Evolutionary conservation across 2,329 filamentous ascomycete species (phyloP).

Genomic region (Byssothecium circinans): DNA sequence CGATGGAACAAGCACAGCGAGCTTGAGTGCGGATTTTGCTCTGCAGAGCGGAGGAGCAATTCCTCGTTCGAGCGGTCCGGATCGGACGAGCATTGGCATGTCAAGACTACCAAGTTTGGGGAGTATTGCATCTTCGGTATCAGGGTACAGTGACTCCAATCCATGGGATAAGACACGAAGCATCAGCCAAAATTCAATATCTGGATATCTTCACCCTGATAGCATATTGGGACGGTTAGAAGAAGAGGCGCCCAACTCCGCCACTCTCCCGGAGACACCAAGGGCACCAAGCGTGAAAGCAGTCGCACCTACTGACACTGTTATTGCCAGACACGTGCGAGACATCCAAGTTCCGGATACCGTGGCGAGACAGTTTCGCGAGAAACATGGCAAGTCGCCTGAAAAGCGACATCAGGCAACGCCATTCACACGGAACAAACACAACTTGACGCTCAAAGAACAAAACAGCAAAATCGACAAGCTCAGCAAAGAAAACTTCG

Average conservation of each 20-base stretch:
- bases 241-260: slow-evolving; percentile 57
- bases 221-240: slow-evolving; percentile 59
- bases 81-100: slow-evolving; percentile 57
- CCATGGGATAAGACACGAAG: slow-evolving; percentile 47
- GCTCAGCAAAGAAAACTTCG: slow-evolving; percentile 96
- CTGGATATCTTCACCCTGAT: slow-evolving; percentile 42
- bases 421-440: slow-evolving; percentile 44
- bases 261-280: slow-evolving; percentile 68
- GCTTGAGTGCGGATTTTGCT: slow-evolving; percentile 76
- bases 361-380: slow-evolving; percentile 81
- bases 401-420: slow-evolving; percentile 56
- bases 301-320: slow-evolving; percentile 78
- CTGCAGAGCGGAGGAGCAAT: slow-evolving; percentile 78
- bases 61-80: slow-evolving; percentile 47
- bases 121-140: slow-evolving; percentile 79
- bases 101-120: slow-evolving; percentile 82
- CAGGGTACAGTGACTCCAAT: slow-evolving; percentile 53
- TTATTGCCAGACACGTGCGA: slow-evolving; percentile 83
- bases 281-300: slow-evolving; percentile 55
- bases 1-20: slow-evolving; percentile 72
- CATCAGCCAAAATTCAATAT: slow-evolving; percentile 42
- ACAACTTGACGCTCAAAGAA: slow-evolving; percentile 81
- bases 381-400: slow-evolving; percentile 66
- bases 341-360: slow-evolving; percentile 91
- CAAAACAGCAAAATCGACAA: slow-evolving; percentile 97